Base-by-base conservation (phyloP, 768 basidiomycete species). In the Mrakia frigida region DNA sequence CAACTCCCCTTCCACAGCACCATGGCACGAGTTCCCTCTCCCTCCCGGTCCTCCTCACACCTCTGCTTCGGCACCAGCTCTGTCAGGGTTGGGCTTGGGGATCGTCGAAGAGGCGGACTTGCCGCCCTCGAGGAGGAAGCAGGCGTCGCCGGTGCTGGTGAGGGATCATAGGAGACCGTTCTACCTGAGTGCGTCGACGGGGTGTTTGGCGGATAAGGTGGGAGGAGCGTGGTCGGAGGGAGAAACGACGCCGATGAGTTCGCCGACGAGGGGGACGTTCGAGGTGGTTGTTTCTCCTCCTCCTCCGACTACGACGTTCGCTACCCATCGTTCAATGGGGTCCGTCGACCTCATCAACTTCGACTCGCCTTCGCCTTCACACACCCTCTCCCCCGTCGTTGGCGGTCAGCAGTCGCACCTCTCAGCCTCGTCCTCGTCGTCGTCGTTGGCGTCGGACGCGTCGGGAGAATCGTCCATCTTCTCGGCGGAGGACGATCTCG, bases 161-260 rank as follows among this genome's bases (percentile, higher is more conserved):
- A 16, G 76, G 18, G 70, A 77, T 31, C 76, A 77, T 33, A 46
- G 76, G 11, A 50, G 70, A 53, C 76, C 76, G n/a, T 77, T 77
- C 71, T 77, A 77, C 56, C 53, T 77, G 11, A 9, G 35, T 35
- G 25, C 53, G 25, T 60, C 68, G 10, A 75, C 74, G n/a, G 53
- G 70, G 5, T 50, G 50, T 23, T 23, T 72, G 21, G 46, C 70
- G 35, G 70, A 72, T 14, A 72, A 72, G 70, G 70, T 50, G 4
- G 35, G 50, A 43, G 35, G 50, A 43, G 10, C 43, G 25, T 10
- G 52, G 13, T 71, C 31, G 70, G 70, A 21, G 9, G 70, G 59
- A 33, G 41, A 43, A 37, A 28, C 56, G 18, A 35, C 63, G 33
- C 65, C 65, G 3, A 37, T 9, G 9, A 50, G 11, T 21, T 13